A percentile compares a stretch with the other conserved stretches of the same genome.
These are phyloP conservation scores for Penicillium bovifimosum DNA, from an alignment of 495 filamentous ascomycete species.

Conservation along the genomic window DNA sequence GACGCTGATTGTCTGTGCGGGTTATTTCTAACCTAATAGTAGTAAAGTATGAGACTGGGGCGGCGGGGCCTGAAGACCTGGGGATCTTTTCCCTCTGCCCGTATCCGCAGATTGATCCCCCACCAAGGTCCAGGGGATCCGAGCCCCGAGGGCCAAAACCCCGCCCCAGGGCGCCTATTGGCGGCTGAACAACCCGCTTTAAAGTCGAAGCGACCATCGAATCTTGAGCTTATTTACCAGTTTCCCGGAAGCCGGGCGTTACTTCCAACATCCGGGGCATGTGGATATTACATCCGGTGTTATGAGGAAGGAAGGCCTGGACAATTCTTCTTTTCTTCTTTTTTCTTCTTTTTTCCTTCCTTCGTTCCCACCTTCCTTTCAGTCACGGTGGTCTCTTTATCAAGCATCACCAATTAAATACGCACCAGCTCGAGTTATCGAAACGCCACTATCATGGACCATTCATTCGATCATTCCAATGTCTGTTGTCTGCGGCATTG, in stretches of 20 bases:
- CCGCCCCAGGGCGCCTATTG: background rate
- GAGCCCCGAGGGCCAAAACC: constrained; percentile 1
- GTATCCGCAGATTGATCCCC: background rate
- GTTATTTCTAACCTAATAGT: constrained; percentile 10
- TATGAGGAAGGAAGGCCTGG: background rate
- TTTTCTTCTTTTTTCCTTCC: background rate
- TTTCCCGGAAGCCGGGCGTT: background rate
- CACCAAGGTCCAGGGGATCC: background rate
- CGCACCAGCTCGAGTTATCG: background rate
- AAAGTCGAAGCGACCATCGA: constrained; percentile 12
- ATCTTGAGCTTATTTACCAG: constrained; percentile 21
- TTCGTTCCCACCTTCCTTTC: background rate
- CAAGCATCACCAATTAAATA: background rate
- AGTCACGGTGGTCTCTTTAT: background rate
- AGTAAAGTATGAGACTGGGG: constrained; percentile 4
- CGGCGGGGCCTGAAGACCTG: background rate
- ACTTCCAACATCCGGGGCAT: background rate
- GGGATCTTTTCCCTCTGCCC: background rate
- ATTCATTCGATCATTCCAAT: background rate
- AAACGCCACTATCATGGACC: background rate
- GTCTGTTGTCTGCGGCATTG: background rate
- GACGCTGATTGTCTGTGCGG: constrained; percentile 10
- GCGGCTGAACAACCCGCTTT: background rate
- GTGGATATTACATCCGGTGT: background rate
- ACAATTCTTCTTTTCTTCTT: background rate